Evolutionary conservation across 192 early-diverging fungal genomes (phyloP).

Genomic region (Podochytrium sp.): DNA sequence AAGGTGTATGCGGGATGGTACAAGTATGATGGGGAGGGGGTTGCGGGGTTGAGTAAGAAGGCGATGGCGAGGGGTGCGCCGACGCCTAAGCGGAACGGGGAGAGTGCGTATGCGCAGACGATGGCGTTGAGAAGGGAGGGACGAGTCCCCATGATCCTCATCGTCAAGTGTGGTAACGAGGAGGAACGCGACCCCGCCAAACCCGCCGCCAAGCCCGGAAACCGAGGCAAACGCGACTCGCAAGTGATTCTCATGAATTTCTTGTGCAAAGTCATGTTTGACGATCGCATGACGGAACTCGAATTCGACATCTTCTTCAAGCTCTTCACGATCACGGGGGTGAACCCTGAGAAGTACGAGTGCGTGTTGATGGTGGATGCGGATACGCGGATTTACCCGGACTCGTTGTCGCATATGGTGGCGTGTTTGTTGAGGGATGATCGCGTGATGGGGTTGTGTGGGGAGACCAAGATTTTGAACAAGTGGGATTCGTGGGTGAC

Average conservation of each 20-base stretch:
- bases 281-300: conserved; percentile 86
- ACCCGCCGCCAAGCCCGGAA: conserved; percentile 56
- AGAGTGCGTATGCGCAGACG: conserved; percentile 26
- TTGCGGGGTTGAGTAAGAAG: background rate
- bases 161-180: conserved; percentile 57
- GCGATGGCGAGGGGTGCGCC: background rate
- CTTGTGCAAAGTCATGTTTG: conserved; percentile 77
- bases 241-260: conserved; percentile 97
- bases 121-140: conserved; percentile 39
- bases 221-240: conserved; percentile 93
- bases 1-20: conserved; percentile 66
- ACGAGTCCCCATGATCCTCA: conserved; percentile 50
- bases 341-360: conserved; percentile 79
- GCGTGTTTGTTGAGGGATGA: conserved; percentile 79
- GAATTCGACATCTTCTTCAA: conserved; percentile 92
- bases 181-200: conserved; percentile 38
- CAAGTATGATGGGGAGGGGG: conserved; percentile 31
- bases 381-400: conserved; percentile 77
- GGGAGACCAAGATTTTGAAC: conserved; percentile 96
- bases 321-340: conserved; percentile 82
- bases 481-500: conserved; percentile 90
- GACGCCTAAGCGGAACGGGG: background rate
- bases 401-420: conserved; percentile 54
- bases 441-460: conserved; percentile 89
- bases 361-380: conserved; percentile 82